Conservation (phyloP, 202 grass and related monocot species). For the Schoenoplectus tabernaemontani region DNA sequence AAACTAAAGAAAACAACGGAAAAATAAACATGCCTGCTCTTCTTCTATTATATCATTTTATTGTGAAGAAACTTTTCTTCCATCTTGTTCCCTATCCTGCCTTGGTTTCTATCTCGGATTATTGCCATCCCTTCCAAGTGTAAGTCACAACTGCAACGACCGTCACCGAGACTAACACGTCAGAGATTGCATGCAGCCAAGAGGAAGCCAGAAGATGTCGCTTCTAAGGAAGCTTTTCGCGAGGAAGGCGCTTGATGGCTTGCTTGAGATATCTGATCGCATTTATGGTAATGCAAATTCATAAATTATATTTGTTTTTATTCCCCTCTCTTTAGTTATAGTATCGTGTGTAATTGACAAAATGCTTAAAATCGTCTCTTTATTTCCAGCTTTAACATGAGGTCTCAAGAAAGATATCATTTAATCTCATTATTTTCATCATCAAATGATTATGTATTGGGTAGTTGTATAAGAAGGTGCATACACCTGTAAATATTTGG, state of each 20-base stretch:
- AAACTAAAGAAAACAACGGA: neutral
- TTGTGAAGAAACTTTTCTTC: neutral
- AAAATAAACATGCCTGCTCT: neutral
- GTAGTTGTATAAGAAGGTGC: neutral
- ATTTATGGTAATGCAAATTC: constrained; percentile 21
- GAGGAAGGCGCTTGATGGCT: constrained; percentile 27
- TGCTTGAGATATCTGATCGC: constrained; percentile 28
- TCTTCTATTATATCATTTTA: neutral
- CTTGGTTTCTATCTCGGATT: neutral
- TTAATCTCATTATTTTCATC: neutral
- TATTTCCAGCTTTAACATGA: neutral
- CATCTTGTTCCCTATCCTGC: neutral
- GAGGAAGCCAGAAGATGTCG: constrained; percentile 29
- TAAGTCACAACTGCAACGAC: neutral
- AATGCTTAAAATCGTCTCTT: neutral
- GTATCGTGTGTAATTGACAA: neutral
- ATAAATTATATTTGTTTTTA: neutral
- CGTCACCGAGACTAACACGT: too few species aligned
- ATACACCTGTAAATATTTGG: neutral
- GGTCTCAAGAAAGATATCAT: neutral
- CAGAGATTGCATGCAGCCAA: constrained; percentile 11
- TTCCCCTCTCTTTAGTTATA: neutral
- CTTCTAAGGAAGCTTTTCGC: constrained; percentile 36
- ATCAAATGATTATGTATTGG: neutral
- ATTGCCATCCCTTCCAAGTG: neutral